These are phyloP conservation scores for Persicaria tinctoria DNA, from an alignment of 148 eudicot genomes.

Conservation along the genomic window DNA sequence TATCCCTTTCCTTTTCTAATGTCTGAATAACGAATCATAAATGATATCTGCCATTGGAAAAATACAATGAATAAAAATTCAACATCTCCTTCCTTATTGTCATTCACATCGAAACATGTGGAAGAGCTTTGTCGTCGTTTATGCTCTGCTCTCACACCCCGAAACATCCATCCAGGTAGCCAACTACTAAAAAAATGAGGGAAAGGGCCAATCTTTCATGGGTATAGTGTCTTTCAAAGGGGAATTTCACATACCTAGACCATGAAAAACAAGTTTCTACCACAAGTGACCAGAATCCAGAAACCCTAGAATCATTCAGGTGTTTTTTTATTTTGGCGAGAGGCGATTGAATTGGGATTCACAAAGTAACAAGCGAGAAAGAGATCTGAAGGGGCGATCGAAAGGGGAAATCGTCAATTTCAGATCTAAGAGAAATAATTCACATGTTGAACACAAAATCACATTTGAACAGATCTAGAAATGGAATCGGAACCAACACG, in stretches of 20 bases:
- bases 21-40: not conserved
- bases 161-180: not conserved
- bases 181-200: not conserved
- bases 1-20: not conserved
- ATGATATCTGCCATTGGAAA: not conserved
- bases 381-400: too few relatives aligned
- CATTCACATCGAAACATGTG: not conserved
- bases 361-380: too few relatives aligned
- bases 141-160: not conserved
- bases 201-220: not conserved
- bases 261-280: not conserved
- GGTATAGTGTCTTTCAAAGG: too few relatives aligned
- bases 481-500: too few relatives aligned
- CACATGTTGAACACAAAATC: too few relatives aligned
- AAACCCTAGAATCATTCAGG: not conserved
- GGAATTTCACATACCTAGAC: not conserved
- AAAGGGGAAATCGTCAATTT: too few relatives aligned
- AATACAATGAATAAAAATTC: not conserved
- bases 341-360: too few relatives aligned
- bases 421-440: too few relatives aligned
- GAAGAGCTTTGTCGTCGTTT: too few relatives aligned
- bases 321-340: too few relatives aligned
- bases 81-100: not conserved
- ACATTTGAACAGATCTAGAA: too few relatives aligned
- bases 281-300: not conserved